Evolutionary conservation across 441 rosid species (phyloP), one percentile per base, ranked within the genome.

Genomic region (Capsella rubella): DNA sequence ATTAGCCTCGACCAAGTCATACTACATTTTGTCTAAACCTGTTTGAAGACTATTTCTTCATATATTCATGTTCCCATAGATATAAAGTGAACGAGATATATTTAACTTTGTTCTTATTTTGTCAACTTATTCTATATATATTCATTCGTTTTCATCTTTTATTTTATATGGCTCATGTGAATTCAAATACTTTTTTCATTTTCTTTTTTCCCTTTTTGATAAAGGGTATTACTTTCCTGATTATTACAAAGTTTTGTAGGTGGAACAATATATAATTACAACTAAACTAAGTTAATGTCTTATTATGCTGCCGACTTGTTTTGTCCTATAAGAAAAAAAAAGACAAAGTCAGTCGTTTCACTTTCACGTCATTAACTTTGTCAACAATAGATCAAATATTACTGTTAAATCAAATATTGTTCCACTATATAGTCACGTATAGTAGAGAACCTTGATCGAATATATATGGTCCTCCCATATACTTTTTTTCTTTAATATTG

Each of bases 251-350:
- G 39, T 70, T 27, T 25, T 35, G 28, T 52, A 64, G 55, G 6
- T 21, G 46, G 35, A 43, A 53, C 3, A 42, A 21, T 31, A 8
- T 39, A 34, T 21, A 50, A 12, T n/a, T 9, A 72, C 47, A 54
- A 18, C 16, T 29, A 47, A 13, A 25, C 34, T 58, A 14, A 35
- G 9, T 28, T 47, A 45, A 42, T 40, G n/a, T 32, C 45, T 8
- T 34, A 34, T 21, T 68, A 60, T 37, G 45, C 64, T 73, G 47
- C 71, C 77, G 77, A 64, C 77, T 54, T 62, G 37, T 16, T 21
- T 40, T 14, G 56, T 18, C 62, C 28, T 5, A 21, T 16, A 16
- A 16, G 18, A 16, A 16, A 16, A 16, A 73, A 54, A 65, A 32
- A 65, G 32, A 15, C 45, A 29, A 55, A 74, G 67, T 13, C 72